Conservation (phyloP, 2,329 filamentous ascomycete species). For the Apiospora arundinis region DNA sequence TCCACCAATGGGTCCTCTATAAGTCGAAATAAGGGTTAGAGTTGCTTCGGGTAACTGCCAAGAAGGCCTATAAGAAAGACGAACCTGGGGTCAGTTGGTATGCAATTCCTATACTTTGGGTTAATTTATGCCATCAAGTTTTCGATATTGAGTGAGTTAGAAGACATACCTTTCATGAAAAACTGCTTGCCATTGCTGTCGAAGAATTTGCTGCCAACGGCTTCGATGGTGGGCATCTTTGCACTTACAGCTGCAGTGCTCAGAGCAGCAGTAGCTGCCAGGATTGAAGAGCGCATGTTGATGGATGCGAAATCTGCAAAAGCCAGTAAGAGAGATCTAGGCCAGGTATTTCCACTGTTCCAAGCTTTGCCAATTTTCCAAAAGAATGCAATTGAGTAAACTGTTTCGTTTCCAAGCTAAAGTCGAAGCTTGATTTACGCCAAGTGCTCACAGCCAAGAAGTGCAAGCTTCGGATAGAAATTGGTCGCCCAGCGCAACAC, state of each 20-base stretch:
- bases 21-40: constrained; percentile 3
- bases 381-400: not conserved
- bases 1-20: constrained; percentile 56
- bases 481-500: not conserved
- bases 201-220: constrained; percentile 85
- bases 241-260: constrained; percentile 41
- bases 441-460: constrained; percentile 15
- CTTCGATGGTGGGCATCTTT: constrained; percentile 56
- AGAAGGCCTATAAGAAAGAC: not conserved
- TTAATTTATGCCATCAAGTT: not conserved
- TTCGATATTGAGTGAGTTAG: not conserved
- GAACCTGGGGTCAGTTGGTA: constrained; percentile 21
- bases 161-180: constrained; percentile 75
- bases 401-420: not conserved
- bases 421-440: not conserved
- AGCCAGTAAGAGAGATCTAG: not conserved
- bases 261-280: constrained; percentile 41
- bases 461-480: not conserved
- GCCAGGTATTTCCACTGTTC: not conserved
- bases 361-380: constrained; percentile 1
- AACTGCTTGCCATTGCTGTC: constrained; percentile 80
- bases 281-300: constrained; percentile 47
- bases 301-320: not conserved
- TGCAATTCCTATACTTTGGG: constrained; percentile 52
- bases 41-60: constrained; percentile 1